Base-by-base conservation (phyloP, 2,329 filamentous ascomycete species). In the Verticillium dahliae region DNA sequence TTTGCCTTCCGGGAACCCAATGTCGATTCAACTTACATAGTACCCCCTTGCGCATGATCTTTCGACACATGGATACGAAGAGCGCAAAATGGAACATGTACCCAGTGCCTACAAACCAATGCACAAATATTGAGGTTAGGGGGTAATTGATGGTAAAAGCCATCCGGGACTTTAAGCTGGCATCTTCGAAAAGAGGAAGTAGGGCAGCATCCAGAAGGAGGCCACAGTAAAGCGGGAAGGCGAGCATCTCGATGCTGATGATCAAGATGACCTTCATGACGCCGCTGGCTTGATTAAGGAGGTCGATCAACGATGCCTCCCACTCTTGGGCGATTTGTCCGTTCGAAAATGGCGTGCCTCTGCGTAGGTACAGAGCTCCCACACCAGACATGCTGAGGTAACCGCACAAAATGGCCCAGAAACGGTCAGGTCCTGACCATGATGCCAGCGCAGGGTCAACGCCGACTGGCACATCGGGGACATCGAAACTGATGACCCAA, bases 21-120 rank as follows among this genome's bases (percentile, higher is more conserved):
- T 33, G 5, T 27, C 3, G n/a, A 27, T 6, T 9, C 4, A 55
- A 82, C 88, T 84, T 80, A 91, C 89, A 98, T 62, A 99, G 81
- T 50, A 99, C 95, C 59, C 95, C 95, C 67, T 87, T 92, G 65
- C 95, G 89, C 89, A 99, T 91, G 62, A 98, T 97, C 78, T 97
- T 97, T 65, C 95, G 89, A 75, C 95, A 99, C 93, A 99, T 98
- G 61, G 93, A 96, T 18, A 99, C 95, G 72, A 99, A 99, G 3
- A 99, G 84, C 5, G 95, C 95, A 73, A 99, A 99, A 73, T 99
- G 95, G 77, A 99, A 99, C 96, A 99, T 99, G 75, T 99, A 99
- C 65, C 93, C 96, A 3, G 95, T 99, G 57, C 95, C 95, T 61
- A 97, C 89, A 71, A 99, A 99, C 95, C 95, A 99, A 74, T 99